Base-by-base conservation (phyloP, 2,329 filamentous ascomycete genomes). In the Calonectria leucothoes region DNA sequence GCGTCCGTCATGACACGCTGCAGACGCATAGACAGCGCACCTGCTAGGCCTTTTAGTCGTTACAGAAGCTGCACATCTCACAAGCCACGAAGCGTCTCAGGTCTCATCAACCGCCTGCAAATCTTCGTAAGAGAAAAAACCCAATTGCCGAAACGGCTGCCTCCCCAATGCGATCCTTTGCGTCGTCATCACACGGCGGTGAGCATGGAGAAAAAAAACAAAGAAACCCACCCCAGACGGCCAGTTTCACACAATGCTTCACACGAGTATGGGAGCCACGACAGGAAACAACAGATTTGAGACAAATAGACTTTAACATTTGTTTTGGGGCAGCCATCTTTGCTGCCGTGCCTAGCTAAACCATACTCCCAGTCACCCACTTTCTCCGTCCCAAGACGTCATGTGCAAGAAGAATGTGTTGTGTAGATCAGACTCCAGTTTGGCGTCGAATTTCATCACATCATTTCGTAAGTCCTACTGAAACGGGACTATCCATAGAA, bases 381-480 rank as follows among this genome's bases (percentile, higher is more conserved):
- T 51, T 64, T 63, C 45, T 31, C 49, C 57, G 29, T 52, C 57
- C 57, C 33, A 59, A 49, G 55, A 65, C 37, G 59, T 69, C 59
- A 51, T 66, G 66, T 59, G 55, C 59, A 65, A 59, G 65, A 69
- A 65, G 65, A 69, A 65, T 61, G 66, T 64, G 49, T 59, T 65
- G 57, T 69, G 66, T 68, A 72, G 66, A 52, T 64, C 57, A 66
- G 70, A 66, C 59, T 64, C 59, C 70, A 66, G 66, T 52, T 49
- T 63, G 66, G 57, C 66, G 55, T 69, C 70, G 49, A 69, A 64
- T 69, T 72, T 74, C 78, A 78, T 80, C 78, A 80, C 78, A 76
- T 80, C 76, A 79, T 80, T 80, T 80, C 78, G 76, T 80, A 75
- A 80, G 77, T 78, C 78, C 78, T 79, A 51, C 69, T 68, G 25